Conservation (phyloP, 768 basidiomycete genomes). For the Cubamyces sp. region DNA sequence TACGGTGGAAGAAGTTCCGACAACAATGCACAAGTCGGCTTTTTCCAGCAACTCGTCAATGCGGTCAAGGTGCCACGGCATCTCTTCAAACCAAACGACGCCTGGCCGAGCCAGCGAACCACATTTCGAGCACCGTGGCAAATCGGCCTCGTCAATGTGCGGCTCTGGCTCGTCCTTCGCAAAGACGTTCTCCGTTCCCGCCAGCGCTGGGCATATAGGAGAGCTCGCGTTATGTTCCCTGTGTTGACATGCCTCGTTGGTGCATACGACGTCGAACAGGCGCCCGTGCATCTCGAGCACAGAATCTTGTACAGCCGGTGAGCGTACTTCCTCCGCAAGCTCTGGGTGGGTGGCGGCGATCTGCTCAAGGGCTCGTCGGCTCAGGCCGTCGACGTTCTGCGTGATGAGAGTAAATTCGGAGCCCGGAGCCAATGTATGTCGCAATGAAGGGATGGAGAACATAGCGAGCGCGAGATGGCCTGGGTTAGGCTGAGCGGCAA, state of each 20-base stretch:
- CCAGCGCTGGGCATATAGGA: conserved; percentile 28
- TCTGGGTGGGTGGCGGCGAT: conserved; percentile 14
- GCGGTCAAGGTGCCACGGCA: conserved; percentile 32
- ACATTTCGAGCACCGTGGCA: conserved; percentile 40
- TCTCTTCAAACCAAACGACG: conserved; percentile 50
- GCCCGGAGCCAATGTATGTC: conserved; percentile 44
- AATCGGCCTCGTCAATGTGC: conserved; percentile 29
- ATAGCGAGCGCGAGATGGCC: conserved; percentile 57
- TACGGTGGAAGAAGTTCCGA: conserved; percentile 46
- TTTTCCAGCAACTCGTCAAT: conserved; percentile 34
- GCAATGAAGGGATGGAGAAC: conserved; percentile 45
- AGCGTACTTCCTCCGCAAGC: conserved; percentile 9
- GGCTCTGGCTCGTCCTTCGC: conserved; percentile 37
- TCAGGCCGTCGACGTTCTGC: conserved; percentile 66
- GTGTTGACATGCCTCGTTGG: conserved; percentile 43
- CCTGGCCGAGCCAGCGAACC: conserved; percentile 40
- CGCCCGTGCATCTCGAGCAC: conserved; percentile 65
- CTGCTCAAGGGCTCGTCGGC: conserved; percentile 42
- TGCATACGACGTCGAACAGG: conserved; percentile 58
- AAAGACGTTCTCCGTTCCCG: conserved; percentile 32
- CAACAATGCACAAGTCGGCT: conserved; percentile 42
- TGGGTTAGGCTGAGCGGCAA: conserved; percentile 52
- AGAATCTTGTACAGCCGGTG: conserved; percentile 16
- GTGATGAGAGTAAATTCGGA: conserved; percentile 56
- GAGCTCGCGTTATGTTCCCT: conserved; percentile 39